These are phyloP conservation scores for Amanita thiersii DNA, from an alignment of 768 basidiomycete species.

Conservation along the genomic window DNA sequence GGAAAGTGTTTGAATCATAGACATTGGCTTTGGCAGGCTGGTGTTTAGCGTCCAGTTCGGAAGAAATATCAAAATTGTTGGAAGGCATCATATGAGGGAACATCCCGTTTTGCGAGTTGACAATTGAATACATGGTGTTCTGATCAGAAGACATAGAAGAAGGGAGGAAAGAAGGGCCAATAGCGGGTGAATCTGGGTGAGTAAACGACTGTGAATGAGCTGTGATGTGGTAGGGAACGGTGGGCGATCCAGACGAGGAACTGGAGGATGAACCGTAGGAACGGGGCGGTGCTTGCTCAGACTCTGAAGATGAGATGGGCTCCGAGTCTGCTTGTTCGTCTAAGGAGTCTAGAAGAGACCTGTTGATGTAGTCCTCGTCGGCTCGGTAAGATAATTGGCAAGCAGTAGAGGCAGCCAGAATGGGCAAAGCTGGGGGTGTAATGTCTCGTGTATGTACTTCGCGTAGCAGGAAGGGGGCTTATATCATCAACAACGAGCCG, in stretches of 20 bases:
- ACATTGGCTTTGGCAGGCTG: slow-evolving; percentile 27
- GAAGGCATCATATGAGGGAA: slow-evolving; percentile 25
- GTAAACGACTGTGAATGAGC: slow-evolving; percentile 31
- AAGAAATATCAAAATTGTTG: slow-evolving; percentile 27
- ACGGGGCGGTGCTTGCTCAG: slow-evolving; percentile 37
- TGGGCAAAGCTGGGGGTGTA: slow-evolving; percentile 26
- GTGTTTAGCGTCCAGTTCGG: slow-evolving; percentile 30
- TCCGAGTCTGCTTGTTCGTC: slow-evolving; percentile 82
- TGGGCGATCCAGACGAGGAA: slow-evolving; percentile 49
- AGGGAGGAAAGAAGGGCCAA: slow-evolving; percentile 25
- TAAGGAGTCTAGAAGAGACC: slow-evolving; percentile 74
- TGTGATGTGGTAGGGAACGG: slow-evolving; percentile 44
- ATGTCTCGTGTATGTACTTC: slow-evolving; percentile 12
- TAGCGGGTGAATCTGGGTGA: slow-evolving; percentile 43
- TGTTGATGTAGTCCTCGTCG: slow-evolving; percentile 84
- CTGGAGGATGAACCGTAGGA: slow-evolving; percentile 43
- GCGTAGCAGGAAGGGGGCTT: slow-evolving; percentile 12
- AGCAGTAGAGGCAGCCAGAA: slow-evolving; percentile 41
- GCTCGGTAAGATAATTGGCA: slow-evolving; percentile 29
- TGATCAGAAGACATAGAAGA: slow-evolving; percentile 14
- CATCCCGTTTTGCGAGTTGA: slow-evolving; percentile 21
- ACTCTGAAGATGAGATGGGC: slow-evolving; percentile 47
- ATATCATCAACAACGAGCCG: slow-evolving; percentile 24
- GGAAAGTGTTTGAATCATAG: slow-evolving; percentile 20
- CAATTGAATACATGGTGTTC: slow-evolving; percentile 26